Percentiles rank a stretch among this genome's conserved stretches.
Conservation (phyloP, 306 rosid genomes). For the Corylus heterophylla region DNA sequence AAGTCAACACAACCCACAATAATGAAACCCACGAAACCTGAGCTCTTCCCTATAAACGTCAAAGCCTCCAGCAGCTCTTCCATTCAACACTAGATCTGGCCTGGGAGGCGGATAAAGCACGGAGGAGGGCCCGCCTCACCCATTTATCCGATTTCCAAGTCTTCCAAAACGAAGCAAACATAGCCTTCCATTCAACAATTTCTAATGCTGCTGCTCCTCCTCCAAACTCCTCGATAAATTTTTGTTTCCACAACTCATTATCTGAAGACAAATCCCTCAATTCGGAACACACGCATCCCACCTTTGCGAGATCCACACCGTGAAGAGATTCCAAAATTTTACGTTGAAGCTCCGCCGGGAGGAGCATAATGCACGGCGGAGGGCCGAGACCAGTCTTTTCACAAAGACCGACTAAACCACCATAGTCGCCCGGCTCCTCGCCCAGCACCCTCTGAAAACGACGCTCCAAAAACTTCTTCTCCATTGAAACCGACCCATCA, state of each 20-base stretch:
- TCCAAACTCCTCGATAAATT: constrained; percentile 51
- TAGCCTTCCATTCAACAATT: constrained; percentile 34
- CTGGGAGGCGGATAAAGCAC: no score
- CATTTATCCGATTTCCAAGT: no score
- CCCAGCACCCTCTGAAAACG: constrained; percentile 51
- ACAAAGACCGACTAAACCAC: constrained; percentile 35
- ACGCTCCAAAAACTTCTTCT: constrained; percentile 38
- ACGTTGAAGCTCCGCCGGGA: constrained; percentile 64
- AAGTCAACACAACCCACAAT: neutral
- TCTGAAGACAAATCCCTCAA: constrained; percentile 42
- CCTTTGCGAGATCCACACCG: constrained; percentile 63
- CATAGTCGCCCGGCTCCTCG: constrained; percentile 36
- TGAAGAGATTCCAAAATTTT: constrained; percentile 61
- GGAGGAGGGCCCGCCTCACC: no score
- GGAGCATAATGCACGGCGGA: constrained; percentile 71
- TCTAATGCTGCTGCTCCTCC: no score
- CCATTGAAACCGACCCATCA: constrained; percentile 39
- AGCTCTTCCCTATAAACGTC: no score
- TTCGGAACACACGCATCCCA: constrained; percentile 52
- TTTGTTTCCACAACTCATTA: constrained; percentile 68
- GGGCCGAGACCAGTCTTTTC: constrained; percentile 55
- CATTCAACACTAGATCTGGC: no score
- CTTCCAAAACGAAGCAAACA: constrained; percentile 24
- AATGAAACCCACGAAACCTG: neutral
- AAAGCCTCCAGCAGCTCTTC: no score